Base-by-base conservation (phyloP, 441 rosid genomes). In the Pelargonium fulgidum region DNA sequence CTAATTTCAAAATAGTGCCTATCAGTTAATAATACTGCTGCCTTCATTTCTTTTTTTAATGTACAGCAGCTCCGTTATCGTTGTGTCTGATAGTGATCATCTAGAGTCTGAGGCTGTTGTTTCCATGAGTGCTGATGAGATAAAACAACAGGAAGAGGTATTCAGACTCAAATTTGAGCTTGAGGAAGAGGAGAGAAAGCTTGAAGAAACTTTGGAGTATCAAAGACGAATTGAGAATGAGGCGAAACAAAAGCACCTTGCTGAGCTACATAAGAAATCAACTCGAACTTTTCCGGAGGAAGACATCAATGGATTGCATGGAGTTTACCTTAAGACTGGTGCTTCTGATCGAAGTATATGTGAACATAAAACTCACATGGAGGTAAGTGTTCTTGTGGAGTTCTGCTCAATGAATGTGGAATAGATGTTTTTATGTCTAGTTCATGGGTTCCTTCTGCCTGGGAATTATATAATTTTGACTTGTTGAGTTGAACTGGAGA, bases 181-280 rank as follows among this genome's bases (percentile, higher is more conserved):
- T 67, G 96, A 91, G 83, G 94, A 80, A 65, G 97, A 91, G 88
- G 99, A 86, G 77, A 83, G 86, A 75, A 90, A 89, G 84, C 96
- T 94, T 8, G 90, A 89, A 81, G 92, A 85, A 81, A 84, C 94
- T 50, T 71, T 94, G 69, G 93, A 90, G 73, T 89, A 88, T 79
- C 99, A 91, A 80, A 89, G 97, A 74, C 78, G 79, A 77, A 87
- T 91, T 76, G 97, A 94, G 87, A 81, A 87, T 81, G 97, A 89
- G 84, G 91, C 97, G 64, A 94, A 94, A 76, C 82, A 78, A 77
- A 90, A 92, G 83, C 97, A 81, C 67, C 89, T 91, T 66, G 91
- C 90, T 26, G 92, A 87, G 84, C 93, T 86, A 70, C 87, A 87
- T 36, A 91, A 86, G 74, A 88, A 76, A 80, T 75, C 80, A 71